Evolutionary conservation across 352 stramenopile genomes (phyloP).

Genomic region (Phytophthora idaei): DNA sequence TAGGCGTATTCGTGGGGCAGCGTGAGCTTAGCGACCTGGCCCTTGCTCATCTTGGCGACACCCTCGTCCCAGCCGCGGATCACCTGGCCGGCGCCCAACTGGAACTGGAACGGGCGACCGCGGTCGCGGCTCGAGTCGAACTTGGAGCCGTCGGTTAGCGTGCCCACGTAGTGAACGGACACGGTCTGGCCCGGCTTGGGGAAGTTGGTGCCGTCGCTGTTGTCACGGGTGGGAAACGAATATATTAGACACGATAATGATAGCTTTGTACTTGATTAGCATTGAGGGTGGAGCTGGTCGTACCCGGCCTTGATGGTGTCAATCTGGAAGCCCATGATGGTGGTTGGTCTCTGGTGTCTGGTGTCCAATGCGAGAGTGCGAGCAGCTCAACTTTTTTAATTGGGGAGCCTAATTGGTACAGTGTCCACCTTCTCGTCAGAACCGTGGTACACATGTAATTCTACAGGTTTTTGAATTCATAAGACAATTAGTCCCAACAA

Average conservation of each 20-base stretch:
- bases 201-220: slow-evolving; percentile 81
- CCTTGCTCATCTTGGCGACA: slow-evolving; percentile 89
- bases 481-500: background rate
- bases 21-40: slow-evolving; percentile 92
- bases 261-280: background rate
- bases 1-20: slow-evolving; percentile 96
- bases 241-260: background rate
- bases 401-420: background rate
- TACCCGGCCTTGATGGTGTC: slow-evolving; percentile 82
- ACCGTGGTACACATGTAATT: background rate
- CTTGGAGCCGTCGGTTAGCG: slow-evolving; percentile 75
- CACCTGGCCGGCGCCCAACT: slow-evolving; percentile 76
- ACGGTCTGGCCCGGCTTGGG: slow-evolving; percentile 71
- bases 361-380: slow-evolving; percentile 18
- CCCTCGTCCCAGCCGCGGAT: slow-evolving; percentile 84
- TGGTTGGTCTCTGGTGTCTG: slow-evolving; percentile 13
- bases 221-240: background rate
- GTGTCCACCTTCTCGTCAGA: background rate
- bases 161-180: slow-evolving; percentile 81
- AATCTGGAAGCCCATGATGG: slow-evolving; percentile 59
- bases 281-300: background rate
- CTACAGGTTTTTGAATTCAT: background rate
- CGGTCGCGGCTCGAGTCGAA: slow-evolving; percentile 86
- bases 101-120: slow-evolving; percentile 79
- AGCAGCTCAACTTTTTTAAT: slow-evolving; percentile 1